Evolutionary conservation across 257 asterid genomes (phyloP), one percentile per base, ranked within the genome.

Genomic region (Capsicum pubescens): DNA sequence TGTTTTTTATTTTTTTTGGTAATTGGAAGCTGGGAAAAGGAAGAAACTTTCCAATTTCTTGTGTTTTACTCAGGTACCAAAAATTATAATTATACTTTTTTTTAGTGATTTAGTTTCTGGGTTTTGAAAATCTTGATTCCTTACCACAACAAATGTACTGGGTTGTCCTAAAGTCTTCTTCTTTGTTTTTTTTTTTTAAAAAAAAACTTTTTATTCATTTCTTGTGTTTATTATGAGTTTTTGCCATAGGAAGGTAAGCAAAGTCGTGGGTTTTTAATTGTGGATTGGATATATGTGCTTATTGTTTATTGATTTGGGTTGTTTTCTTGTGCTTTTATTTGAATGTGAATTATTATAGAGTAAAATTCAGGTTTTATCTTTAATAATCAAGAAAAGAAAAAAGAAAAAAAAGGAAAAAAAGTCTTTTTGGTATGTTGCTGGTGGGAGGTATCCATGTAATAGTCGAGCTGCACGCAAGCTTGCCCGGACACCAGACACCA

Each of bases 41-140:
- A 26, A 76, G 48, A 50, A 52, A 52, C 26, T 52, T 76, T 26
- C 46, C 48, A 14, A 52, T 76, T 76, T 76, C 14, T 76, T 50
- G 48, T 76, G 26, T 76, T 52, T 26, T 76, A 76, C 63, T 54
- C 26, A 76, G 63, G 63, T 76, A 76, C 44, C 10, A 54, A 8
- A 74, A 76, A 52, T 8, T 76, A 76, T 21, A 21, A 26, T 26
- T 26, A 26, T 26, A 26, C 1, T 26, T 26, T 26, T 26, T 26
- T 26, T 26, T 26, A 26, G 32, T 26, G 21, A 26, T 52, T 76
- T 36, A 76, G 26, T 76, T 76, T 76, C 46, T 76, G 46, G 48
- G 21, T 76, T 76, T 76, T 52, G 26, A 76, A 48, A 52, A 12
- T 52, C 21, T 76, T 76, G 81, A 52, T 50, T 76, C 61, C 4